A percentile compares a stretch with the other conserved stretches of the same genome.
These are phyloP conservation scores for Phaeolepiota aurea DNA, from an alignment of 768 basidiomycete species.

Conservation along the genomic window DNA sequence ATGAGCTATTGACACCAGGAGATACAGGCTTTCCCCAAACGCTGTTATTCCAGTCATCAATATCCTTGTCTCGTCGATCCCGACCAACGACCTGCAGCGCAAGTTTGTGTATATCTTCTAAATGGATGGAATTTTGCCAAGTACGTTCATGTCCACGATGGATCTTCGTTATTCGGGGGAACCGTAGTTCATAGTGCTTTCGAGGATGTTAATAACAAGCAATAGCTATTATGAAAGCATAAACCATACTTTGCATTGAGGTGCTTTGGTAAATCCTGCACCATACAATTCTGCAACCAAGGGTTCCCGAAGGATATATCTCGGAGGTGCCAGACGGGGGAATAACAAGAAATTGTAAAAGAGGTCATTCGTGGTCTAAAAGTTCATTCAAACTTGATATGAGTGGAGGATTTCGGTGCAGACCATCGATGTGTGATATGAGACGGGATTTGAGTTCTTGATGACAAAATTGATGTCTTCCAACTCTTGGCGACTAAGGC, in stretches of 20 bases:
- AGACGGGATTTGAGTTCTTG: slow-evolving; percentile 30
- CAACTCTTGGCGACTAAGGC: slow-evolving; percentile 54
- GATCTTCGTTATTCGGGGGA: slow-evolving; percentile 70
- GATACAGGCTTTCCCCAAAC: slow-evolving; percentile 29
- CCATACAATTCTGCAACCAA: slow-evolving; percentile 70
- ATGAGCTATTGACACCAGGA: slow-evolving; percentile 25
- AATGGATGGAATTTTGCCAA: slow-evolving; percentile 50
- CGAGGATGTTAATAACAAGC: neutral
- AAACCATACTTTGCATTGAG: slow-evolving; percentile 39
- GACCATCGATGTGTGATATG: slow-evolving; percentile 16
- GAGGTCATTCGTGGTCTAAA: slow-evolving; percentile 20
- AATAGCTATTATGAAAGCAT: neutral
- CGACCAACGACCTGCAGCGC: slow-evolving; percentile 48
- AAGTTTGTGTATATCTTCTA: slow-evolving; percentile 43
- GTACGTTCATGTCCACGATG: slow-evolving; percentile 51
- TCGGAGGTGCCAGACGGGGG: slow-evolving; percentile 42
- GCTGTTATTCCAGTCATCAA: slow-evolving; percentile 31
- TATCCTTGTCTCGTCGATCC: slow-evolving; percentile 40
- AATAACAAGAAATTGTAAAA: slow-evolving; percentile 49
- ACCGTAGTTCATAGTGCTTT: slow-evolving; percentile 79
- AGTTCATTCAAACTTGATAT: neutral
- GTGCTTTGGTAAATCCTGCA: slow-evolving; percentile 75
- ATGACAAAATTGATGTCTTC: slow-evolving; percentile 69
- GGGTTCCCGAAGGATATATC: slow-evolving; percentile 50
- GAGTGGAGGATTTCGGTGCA: neutral